Conservation (phyloP, 306 rosid genomes). For the Herpetospermum pedunculosum region DNA sequence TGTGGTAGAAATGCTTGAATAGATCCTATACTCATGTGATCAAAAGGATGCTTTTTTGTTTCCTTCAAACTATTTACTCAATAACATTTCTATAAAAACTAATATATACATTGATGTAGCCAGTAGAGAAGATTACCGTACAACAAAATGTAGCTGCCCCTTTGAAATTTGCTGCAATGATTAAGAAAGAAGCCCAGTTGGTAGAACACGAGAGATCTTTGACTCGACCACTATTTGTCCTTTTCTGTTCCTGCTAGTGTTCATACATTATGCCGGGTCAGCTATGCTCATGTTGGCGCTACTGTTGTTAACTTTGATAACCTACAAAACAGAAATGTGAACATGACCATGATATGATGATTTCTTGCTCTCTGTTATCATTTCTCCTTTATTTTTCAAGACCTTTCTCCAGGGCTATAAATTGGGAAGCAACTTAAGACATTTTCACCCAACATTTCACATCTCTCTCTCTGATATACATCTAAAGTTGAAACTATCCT, state of each 20-base stretch:
- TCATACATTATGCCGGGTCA: too few species aligned
- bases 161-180: slow-evolving; percentile 5
- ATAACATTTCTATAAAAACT: background rate
- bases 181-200: slow-evolving; percentile 1
- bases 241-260: too few species aligned
- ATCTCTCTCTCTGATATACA: slow-evolving; percentile 2
- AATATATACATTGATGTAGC: background rate
- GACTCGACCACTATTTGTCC: background rate
- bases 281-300: too few species aligned
- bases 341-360: background rate
- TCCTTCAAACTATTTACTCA: background rate
- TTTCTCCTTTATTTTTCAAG: background rate
- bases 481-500: background rate
- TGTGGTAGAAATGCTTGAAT: background rate
- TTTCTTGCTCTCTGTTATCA: background rate
- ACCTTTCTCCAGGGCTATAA: slow-evolving; percentile 31
- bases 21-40: background rate
- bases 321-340: background rate
- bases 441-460: slow-evolving; percentile 18
- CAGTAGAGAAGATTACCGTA: background rate
- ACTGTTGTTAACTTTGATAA: background rate
- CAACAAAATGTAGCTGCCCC: too few species aligned
- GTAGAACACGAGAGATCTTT: background rate
- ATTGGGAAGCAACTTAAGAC: slow-evolving; percentile 33
- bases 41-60: background rate